A percentile compares a stretch with the other conserved stretches of the same genome.
These are phyloP conservation scores for Fusarium miscanthi DNA, from an alignment of 2,329 filamentous ascomycete species.

Conservation along the genomic window DNA sequence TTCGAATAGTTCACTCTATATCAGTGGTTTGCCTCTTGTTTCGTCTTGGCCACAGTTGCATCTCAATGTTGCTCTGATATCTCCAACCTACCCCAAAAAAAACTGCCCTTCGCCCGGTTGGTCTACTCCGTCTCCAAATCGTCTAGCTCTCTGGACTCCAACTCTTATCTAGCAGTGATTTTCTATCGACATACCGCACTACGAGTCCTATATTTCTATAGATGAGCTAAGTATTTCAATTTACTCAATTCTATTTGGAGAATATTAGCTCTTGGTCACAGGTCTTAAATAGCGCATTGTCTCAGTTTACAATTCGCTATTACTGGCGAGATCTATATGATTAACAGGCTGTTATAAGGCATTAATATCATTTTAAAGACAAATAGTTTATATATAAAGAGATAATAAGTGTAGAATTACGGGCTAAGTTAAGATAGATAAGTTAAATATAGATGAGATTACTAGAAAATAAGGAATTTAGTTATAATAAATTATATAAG, in stretches of 20 bases:
- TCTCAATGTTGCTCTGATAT: background rate
- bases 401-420: too few relatives aligned
- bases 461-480: too few relatives aligned
- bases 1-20: fast-evolving
- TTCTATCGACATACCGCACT: fast-evolving
- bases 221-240: fast-evolving
- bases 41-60: background rate
- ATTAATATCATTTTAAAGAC: too few relatives aligned
- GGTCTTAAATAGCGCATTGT: background rate
- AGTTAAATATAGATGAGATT: too few relatives aligned
- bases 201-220: background rate
- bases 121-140: background rate
- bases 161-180: too few relatives aligned
- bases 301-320: background rate
- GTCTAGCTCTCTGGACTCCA: background rate
- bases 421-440: too few relatives aligned
- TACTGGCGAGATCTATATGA: background rate
- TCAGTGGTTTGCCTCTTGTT: background rate
- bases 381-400: too few relatives aligned
- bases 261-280: fast-evolving
- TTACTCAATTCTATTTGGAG: fast-evolving
- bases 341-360: too few relatives aligned
- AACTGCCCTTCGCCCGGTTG: background rate
- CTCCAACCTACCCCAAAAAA: background rate
- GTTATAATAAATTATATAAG: too few relatives aligned